Percentiles rank a stretch among this genome's conserved stretches.
Conservation (phyloP, 495 filamentous ascomycete genomes). For the Penicillium silybi region DNA sequence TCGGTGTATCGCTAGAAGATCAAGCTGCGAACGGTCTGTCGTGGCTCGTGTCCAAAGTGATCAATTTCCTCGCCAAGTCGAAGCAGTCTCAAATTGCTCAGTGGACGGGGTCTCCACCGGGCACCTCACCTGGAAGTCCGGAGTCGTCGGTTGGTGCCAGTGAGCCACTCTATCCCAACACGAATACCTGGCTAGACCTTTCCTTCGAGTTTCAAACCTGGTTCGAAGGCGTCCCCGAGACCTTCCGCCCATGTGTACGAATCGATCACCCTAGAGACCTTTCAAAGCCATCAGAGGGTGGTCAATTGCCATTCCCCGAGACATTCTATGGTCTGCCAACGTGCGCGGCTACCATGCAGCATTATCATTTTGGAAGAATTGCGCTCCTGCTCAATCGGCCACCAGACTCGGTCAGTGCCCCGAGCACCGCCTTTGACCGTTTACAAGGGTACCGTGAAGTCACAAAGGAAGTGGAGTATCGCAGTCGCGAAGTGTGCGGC, state of each 20-base stretch:
- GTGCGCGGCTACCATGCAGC: conserved; percentile 38
- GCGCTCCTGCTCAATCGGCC: conserved; percentile 38
- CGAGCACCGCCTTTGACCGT: conserved; percentile 39
- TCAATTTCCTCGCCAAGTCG: conserved; percentile 37
- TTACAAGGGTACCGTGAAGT: conserved; percentile 39
- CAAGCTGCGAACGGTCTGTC: conserved; percentile 33
- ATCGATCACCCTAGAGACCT: conserved; percentile 35
- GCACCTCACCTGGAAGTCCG: conserved; percentile 7
- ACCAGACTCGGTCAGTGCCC: conserved; percentile 29
- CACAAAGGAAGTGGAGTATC: conserved; percentile 42
- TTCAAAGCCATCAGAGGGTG: conserved; percentile 16
- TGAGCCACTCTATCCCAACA: conserved; percentile 14
- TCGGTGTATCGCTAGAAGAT: conserved; percentile 26
- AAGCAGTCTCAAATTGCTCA: conserved; percentile 36
- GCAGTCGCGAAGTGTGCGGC: conserved; percentile 35
- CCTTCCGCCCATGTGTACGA: conserved; percentile 37
- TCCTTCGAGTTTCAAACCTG: conserved; percentile 39
- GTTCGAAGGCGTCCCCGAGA: conserved; percentile 41
- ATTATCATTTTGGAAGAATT: conserved; percentile 41
- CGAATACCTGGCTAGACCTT: conserved; percentile 35
- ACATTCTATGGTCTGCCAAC: conserved; percentile 31
- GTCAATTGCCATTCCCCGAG: conserved; percentile 37
- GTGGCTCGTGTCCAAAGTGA: conserved; percentile 36
- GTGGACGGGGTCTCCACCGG: conserved; percentile 25
- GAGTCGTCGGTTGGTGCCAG: neutral